phyloP scores from a whole-genome alignment of 495 filamentous ascomycete genomes.

The Usnea hakonensis region DNA sequence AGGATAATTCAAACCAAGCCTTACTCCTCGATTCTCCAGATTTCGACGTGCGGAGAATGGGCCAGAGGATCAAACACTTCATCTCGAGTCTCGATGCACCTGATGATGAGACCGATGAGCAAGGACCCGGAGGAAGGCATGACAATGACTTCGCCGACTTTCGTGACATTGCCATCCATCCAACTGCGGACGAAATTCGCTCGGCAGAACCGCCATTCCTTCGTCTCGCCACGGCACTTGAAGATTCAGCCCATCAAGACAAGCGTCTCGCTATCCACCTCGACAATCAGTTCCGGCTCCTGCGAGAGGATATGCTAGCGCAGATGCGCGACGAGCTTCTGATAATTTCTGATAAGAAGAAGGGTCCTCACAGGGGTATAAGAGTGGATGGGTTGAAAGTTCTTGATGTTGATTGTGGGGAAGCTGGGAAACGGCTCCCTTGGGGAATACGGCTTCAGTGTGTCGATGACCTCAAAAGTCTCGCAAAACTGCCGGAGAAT shows the following conservation, averaged over 20 bases:
- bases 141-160: conserved; percentile 67
- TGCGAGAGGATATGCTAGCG: conserved; percentile 66
- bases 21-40: conserved; percentile 30
- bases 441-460: conserved; percentile 43
- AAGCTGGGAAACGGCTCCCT: conserved; percentile 26
- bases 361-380: conserved; percentile 30
- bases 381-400: conserved; percentile 29
- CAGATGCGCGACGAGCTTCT: conserved; percentile 57
- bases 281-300: conserved; percentile 73
- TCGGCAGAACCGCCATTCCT: conserved; percentile 53
- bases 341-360: conserved; percentile 36
- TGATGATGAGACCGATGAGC: conserved; percentile 7
- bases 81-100: conserved; percentile 26
- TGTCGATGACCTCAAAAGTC: conserved; percentile 36
- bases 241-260: conserved; percentile 25
- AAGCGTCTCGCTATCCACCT: conserved; percentile 47
- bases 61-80: conserved; percentile 41
- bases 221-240: conserved; percentile 38
- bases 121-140: conserved; percentile 60
- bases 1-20: conserved; percentile 25
- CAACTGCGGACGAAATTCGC: conserved; percentile 61
- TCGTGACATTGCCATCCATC: conserved; percentile 55
- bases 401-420: conserved; percentile 26
- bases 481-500: conserved; percentile 29
- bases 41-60: conserved; percentile 28